These are phyloP conservation scores for Xylariales sp. DNA, from an alignment of 2,329 filamentous ascomycete species.

Conservation along the genomic window DNA sequence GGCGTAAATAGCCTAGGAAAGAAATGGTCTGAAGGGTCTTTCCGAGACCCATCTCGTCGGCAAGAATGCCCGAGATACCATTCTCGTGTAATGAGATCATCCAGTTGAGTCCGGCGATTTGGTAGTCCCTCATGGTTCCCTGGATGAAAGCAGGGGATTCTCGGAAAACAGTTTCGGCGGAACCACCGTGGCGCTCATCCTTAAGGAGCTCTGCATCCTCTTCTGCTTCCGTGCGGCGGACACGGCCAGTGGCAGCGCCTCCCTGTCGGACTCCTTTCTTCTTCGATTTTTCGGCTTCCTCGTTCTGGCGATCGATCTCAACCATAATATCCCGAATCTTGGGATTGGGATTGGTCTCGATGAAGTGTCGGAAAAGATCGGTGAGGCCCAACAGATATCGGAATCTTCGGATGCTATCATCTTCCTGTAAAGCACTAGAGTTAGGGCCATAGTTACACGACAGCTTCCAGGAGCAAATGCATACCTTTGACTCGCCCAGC, in stretches of 20 bases:
- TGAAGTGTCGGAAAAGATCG: constrained; percentile 97
- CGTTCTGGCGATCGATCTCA: constrained; percentile 92
- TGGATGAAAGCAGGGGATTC: constrained; percentile 90
- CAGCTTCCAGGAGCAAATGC: constrained; percentile 10
- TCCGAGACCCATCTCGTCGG: constrained; percentile 97
- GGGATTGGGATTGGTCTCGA: constrained; percentile 94
- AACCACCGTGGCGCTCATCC: constrained; percentile 84
- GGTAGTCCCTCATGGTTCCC: constrained; percentile 92
- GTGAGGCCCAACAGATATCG: constrained; percentile 92
- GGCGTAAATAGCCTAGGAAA: constrained; percentile 90
- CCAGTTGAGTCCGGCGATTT: constrained; percentile 94
- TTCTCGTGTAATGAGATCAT: constrained; percentile 97
- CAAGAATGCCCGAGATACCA: constrained; percentile 95
- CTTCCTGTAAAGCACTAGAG: constrained; percentile 56
- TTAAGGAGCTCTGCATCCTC: constrained; percentile 87
- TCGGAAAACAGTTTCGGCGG: constrained; percentile 85
- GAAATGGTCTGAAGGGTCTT: constrained; percentile 98
- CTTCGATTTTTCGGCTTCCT: constrained; percentile 64
- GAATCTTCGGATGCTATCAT: constrained; percentile 92
- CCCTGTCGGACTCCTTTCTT: constrained; percentile 77
- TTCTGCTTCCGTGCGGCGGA: constrained; percentile 90
- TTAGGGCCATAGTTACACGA: neutral
- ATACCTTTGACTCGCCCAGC: constrained; percentile 86
- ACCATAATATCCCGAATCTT: constrained; percentile 90
- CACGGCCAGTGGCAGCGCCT: constrained; percentile 72